Base-by-base conservation (phyloP, 2,329 filamentous ascomycete species). In the Arachnopeziza araneosa region DNA sequence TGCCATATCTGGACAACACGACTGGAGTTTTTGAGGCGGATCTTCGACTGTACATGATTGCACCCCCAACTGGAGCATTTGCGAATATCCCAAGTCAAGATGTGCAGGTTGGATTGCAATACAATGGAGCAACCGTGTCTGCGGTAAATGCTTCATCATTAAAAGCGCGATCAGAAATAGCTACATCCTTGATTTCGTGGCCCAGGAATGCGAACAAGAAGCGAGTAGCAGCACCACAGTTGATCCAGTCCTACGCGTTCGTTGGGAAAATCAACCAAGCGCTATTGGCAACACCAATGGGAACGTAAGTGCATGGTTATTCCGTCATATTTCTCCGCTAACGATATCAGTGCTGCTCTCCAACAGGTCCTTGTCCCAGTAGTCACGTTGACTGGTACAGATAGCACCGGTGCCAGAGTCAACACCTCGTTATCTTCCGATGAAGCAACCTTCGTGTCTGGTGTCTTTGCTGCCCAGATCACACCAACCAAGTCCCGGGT, bases 11-110 rank as follows among this genome's bases (percentile, higher is more conserved):
- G 60, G 82, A 93, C 75, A 84, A 83, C 67, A 74, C 74, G 4
- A 86, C 83, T 0, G 90, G 90, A 30, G 77, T 85, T 19, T 95
- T 95, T 71, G 83, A 89, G 73, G 89, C 90, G 30, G 90, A 95
- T 71, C 74, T 95, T 55, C 81, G 90, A 57, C 77, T 95, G 61
- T 95, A 86, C 75, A 85, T 87, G 72, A 75, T 93, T 53, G 85
- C 84, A 6, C 74, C 80, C 0, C 80, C 89, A 0, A 68, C 75
- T 3, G 84, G 77, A 32, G 73, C 70, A 3, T 88, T 86, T 64
- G 71, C 75, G 10, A 78, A 77, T 12, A 80, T 88, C 44, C 66
- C 79, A 1, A 76, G 78, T 0, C 70, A 79, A 53, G 77, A 83
- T 58, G 80, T 87, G 60, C 73, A 80, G 64, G 83, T 87, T 57